Base-by-base conservation (phyloP, 805 yeast species). In the Cyberlindnera americana region DNA sequence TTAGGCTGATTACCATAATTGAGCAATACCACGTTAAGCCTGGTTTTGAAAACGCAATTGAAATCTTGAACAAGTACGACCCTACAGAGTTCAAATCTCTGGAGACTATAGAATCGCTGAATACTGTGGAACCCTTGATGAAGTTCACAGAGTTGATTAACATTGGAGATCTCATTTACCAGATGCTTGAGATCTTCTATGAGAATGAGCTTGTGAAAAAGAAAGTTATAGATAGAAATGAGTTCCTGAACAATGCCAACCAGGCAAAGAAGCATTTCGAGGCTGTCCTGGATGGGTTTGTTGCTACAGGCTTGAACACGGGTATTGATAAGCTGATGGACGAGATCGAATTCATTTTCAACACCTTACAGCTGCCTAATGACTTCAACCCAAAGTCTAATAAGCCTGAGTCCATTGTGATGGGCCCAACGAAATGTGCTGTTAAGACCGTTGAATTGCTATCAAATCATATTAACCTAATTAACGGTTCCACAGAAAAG, bases 301-400 rank as follows among this genome's bases (percentile, higher is more conserved):
- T 93, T 15, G 99, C 98, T 0, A 85, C 84, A 54, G 99, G 99
- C 0, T 69, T 93, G 22, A 90, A 88, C 53, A 75, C 84, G n/a
- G 95, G 97, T 29, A 88, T 93, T 24, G 95, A 86, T 45, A 90
- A 89, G 9, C 69, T 93, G 27, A 80, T 89, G 62, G 83, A 77
- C 50, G 96, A 91, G 56, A 77, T 90, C 15, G 86, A 83, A 38
- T 73, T 72, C 46, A 68, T 77, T 4, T 77, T 73, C 46, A 66
- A 70, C 29, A 72, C 79, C 0, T 64, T 68, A 23, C 83, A 81
- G 49, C 60, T 73, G 4, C 79, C 78, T 6, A 66, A 74, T 7
- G 90, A 82, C 49, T 89, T 75, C 60, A 72, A 76, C 42, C 86
- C 88, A 2, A 41, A 36, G 10, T 34, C 49, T 3, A 38, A 46